These are phyloP conservation scores for Hyaloscypha hepaticicola DNA, from an alignment of 495 filamentous ascomycete species.

Conservation along the genomic window DNA sequence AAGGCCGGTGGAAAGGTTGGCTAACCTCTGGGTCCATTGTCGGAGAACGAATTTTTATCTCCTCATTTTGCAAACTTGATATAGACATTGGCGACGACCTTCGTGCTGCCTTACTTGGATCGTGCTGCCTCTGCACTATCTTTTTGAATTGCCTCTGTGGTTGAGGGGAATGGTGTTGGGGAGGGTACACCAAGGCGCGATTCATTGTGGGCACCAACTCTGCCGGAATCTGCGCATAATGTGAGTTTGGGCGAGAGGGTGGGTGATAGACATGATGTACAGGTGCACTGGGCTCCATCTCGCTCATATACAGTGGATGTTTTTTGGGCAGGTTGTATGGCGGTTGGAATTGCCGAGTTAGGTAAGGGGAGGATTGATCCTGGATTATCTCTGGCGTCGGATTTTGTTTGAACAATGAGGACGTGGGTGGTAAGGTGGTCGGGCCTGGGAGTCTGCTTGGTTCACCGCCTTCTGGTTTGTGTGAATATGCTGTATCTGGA, in stretches of 20 bases:
- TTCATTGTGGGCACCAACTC: not conserved
- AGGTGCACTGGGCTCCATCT: slow-evolving; percentile 5
- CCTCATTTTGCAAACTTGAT: not conserved
- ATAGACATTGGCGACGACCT: not conserved
- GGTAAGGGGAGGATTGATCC: not conserved
- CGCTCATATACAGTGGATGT: slow-evolving; percentile 13
- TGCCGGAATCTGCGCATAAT: not conserved
- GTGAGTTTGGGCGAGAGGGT: slow-evolving; percentile 1
- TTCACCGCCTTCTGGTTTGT: not conserved
- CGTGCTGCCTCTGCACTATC: slow-evolving; percentile 21
- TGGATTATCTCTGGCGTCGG: not conserved
- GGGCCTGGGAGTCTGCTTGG: slow-evolving; percentile 1
- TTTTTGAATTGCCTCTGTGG: slow-evolving; percentile 27
- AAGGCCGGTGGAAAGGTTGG: not conserved
- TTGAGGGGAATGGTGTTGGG: not conserved
- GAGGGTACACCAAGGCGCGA: not conserved
- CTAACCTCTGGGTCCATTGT: not conserved
- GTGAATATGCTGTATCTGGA: not conserved
- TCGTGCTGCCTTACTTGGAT: not conserved
- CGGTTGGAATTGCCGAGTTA: slow-evolving; percentile 13
- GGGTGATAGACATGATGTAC: slow-evolving; percentile 8
- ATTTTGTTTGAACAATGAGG: slow-evolving; percentile 11
- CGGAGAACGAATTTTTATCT: not conserved
- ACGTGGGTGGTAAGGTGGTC: slow-evolving; percentile 16
- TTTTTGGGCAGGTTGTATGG: slow-evolving; percentile 11